phyloP scores from a whole-genome alignment of 805 yeast species.

The Kluyveromyces starmeri region DNA sequence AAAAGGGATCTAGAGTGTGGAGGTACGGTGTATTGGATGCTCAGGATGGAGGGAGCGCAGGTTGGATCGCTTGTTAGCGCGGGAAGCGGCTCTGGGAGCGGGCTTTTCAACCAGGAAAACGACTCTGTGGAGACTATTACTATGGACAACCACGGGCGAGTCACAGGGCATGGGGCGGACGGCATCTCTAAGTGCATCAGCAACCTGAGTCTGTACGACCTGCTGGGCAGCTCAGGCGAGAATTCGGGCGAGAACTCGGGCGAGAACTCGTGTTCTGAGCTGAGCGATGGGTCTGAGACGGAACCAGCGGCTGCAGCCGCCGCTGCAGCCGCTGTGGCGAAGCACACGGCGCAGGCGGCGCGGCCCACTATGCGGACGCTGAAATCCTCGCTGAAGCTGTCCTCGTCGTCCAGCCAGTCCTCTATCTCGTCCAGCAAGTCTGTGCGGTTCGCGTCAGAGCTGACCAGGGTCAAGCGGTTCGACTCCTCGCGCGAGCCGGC shows the following conservation, averaged over 20 bases:
- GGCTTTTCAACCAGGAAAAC: slow-evolving; percentile 5
- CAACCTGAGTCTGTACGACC: slow-evolving; percentile 6
- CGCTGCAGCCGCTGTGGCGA: slow-evolving; percentile 4
- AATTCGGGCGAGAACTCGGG: neutral
- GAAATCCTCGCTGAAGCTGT: slow-evolving; percentile 22
- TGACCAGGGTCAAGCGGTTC: slow-evolving; percentile 57
- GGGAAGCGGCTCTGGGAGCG: neutral
- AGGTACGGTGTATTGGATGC: no score
- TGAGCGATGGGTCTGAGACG: slow-evolving; percentile 5
- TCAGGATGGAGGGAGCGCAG: no score
- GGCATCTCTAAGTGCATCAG: slow-evolving; percentile 3
- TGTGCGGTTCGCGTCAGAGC: slow-evolving; percentile 54
- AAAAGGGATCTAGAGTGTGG: no score
- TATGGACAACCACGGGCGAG: slow-evolving; percentile 4
- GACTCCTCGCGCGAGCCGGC: slow-evolving; percentile 52
- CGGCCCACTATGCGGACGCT: slow-evolving; percentile 9
- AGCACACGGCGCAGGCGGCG: slow-evolving; percentile 3
- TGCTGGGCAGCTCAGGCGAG: slow-evolving; percentile 5
- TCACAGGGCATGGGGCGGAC: neutral
- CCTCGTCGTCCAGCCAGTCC: slow-evolving; percentile 12
- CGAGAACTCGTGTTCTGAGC: slow-evolving; percentile 1
- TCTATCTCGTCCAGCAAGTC: slow-evolving; percentile 35
- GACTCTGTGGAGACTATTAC: slow-evolving; percentile 5
- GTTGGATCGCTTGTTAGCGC: no score
- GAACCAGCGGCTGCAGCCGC: slow-evolving; percentile 1